Percentiles rank a stretch among this genome's conserved stretches.
Conservation (phyloP, 371 early-diverging fungal species). For the Lichtheimia hyalospora region DNA sequence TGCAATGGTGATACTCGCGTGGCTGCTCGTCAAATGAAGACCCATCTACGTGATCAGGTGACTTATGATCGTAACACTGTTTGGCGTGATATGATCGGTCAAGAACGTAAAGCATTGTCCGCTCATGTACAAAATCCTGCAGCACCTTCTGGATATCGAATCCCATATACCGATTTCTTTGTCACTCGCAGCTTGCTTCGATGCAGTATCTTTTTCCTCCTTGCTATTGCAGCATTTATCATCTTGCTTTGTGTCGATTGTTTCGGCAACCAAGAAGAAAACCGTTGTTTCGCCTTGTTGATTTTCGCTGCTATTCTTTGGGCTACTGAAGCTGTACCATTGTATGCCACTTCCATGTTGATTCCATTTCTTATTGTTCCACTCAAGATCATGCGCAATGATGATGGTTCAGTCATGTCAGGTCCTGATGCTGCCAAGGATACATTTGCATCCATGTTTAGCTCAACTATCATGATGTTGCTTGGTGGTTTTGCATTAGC, state of each 20-base stretch:
- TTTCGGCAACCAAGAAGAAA: slow-evolving; percentile 66
- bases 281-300: slow-evolving; percentile 66
- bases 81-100: slow-evolving; percentile 80
- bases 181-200: slow-evolving; percentile 25
- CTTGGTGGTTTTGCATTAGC: slow-evolving; percentile 96
- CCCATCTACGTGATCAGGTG: slow-evolving; percentile 69
- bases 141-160: slow-evolving; percentile 29
- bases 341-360: slow-evolving; percentile 78
- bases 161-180: slow-evolving; percentile 34
- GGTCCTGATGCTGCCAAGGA: slow-evolving; percentile 79
- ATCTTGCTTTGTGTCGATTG: slow-evolving; percentile 52
- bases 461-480: slow-evolving; percentile 93
- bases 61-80: slow-evolving; percentile 80
- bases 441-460: slow-evolving; percentile 92
- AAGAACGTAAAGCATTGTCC: slow-evolving; percentile 62
- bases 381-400: slow-evolving; percentile 67
- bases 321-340: slow-evolving; percentile 82
- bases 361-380: slow-evolving; percentile 79
- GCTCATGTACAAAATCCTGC: slow-evolving; percentile 49
- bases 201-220: slow-evolving; percentile 28
- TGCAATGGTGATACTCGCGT: slow-evolving; percentile 49
- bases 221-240: slow-evolving; percentile 57
- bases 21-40: slow-evolving; percentile 67
- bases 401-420: slow-evolving; percentile 45
- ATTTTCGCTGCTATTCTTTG: slow-evolving; percentile 66